Evolutionary conservation across 768 basidiomycete species (phyloP).

Genomic region (Suillus cothurnatus): DNA sequence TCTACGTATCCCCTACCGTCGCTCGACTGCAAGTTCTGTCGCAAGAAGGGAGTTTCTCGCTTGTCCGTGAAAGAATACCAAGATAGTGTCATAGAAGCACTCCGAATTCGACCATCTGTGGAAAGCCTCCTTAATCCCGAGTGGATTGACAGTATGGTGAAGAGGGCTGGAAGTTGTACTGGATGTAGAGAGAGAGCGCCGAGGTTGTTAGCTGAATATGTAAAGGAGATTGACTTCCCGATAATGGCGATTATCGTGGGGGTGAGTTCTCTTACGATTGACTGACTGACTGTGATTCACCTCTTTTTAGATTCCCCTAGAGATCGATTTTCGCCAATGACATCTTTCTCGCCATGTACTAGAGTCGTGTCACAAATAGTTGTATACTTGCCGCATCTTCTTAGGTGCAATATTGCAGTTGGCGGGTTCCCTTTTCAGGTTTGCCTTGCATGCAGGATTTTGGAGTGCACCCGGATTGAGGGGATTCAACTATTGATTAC

Average conservation of each 20-base stretch:
- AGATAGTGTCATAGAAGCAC: slow-evolving; percentile 34
- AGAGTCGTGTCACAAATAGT: neutral
- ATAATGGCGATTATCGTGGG: slow-evolving; percentile 31
- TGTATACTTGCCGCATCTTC: neutral
- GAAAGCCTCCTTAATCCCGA: slow-evolving; percentile 32
- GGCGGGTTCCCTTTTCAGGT: neutral
- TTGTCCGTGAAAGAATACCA: slow-evolving; percentile 33
- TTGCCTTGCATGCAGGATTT: neutral
- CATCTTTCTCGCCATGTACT: neutral
- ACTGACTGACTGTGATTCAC: neutral
- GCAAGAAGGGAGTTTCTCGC: slow-evolving; percentile 37
- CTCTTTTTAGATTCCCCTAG: slow-evolving; percentile 3
- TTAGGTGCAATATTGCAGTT: neutral
- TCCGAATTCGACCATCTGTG: slow-evolving; percentile 34
- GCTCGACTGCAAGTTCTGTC: slow-evolving; percentile 37
- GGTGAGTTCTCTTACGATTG: slow-evolving; percentile 19
- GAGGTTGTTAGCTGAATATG: slow-evolving; percentile 32
- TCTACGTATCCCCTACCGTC: slow-evolving; percentile 31
- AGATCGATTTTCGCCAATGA: slow-evolving; percentile 6
- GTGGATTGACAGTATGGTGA: slow-evolving; percentile 34
- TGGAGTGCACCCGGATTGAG: neutral
- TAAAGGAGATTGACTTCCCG: slow-evolving; percentile 28
- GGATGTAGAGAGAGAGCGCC: slow-evolving; percentile 33
- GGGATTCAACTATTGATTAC: neutral
- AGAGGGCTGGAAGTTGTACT: slow-evolving; percentile 32